These are phyloP conservation scores for cucumber (Cucumis sativus) DNA, from an alignment of 306 rosid species.

Conservation along the genomic window DNA sequence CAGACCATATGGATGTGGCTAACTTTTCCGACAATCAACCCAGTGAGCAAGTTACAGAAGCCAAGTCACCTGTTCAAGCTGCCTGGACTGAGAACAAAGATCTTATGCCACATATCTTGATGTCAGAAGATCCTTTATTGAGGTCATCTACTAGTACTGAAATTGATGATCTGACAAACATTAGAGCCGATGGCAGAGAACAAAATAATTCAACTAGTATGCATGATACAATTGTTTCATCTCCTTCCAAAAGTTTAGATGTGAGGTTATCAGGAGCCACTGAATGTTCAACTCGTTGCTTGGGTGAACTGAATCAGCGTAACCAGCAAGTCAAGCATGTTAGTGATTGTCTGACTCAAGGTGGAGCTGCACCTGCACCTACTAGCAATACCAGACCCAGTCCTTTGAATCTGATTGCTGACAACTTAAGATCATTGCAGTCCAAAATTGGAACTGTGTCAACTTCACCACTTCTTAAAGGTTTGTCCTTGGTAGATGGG, in stretches of 20 bases:
- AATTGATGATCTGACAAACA: constrained; percentile 14
- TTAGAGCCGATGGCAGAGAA: constrained; percentile 7
- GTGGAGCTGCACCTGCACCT: constrained; percentile 4
- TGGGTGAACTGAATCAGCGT: constrained; percentile 21
- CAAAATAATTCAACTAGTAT: constrained; percentile 6
- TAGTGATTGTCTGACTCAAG: constrained; percentile 13
- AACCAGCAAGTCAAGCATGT: constrained; percentile 15
- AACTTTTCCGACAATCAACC: constrained; percentile 15
- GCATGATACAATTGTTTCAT: constrained; percentile 17
- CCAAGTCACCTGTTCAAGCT: constrained; percentile 23
- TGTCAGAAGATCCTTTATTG: constrained; percentile 11
- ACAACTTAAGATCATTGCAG: constrained; percentile 14
- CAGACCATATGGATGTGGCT: constrained; percentile 6
- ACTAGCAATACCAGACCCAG: constrained; percentile 3
- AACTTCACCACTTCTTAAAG: background rate
- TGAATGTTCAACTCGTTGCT: constrained; percentile 16
- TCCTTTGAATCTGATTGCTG: constrained; percentile 7
- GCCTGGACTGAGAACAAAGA: constrained; percentile 15
- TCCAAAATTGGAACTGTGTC: constrained; percentile 5
- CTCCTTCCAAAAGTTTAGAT: constrained; percentile 20
- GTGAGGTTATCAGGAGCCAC: constrained; percentile 12
- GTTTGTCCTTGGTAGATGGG: constrained; percentile 17
- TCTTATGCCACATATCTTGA: constrained; percentile 16
- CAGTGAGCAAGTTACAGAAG: constrained; percentile 8
- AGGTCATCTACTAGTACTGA: constrained; percentile 5